These are phyloP conservation scores for Metschnikowia lachancei DNA, from an alignment of 805 yeast genomes.

Conservation along the genomic window DNA sequence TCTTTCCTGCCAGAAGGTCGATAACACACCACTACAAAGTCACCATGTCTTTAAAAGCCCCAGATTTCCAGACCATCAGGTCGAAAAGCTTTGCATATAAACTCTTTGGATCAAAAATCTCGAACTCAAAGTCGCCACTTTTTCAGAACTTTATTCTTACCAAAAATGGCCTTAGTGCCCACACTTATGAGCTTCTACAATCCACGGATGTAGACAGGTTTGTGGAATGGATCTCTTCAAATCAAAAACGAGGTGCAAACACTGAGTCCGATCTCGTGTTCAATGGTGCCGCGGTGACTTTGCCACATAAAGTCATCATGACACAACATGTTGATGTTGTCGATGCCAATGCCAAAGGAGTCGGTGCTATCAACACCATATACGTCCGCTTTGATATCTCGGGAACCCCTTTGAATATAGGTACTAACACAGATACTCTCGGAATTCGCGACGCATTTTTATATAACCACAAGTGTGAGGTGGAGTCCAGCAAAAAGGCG, in stretches of 20 bases:
- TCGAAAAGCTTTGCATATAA: constrained; percentile 15
- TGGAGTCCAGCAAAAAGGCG: constrained; percentile 4
- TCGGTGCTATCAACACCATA: constrained; percentile 35
- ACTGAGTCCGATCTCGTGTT: constrained; percentile 13
- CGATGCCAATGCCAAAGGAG: constrained; percentile 30
- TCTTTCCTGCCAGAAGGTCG: no score
- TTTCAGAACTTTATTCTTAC: constrained; percentile 27
- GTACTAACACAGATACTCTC: constrained; percentile 34
- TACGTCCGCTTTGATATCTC: constrained; percentile 23
- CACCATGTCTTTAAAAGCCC: constrained; percentile 6
- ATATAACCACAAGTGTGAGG: constrained; percentile 15
- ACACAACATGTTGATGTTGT: constrained; percentile 25
- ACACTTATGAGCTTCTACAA: constrained; percentile 26
- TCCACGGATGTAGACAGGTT: constrained; percentile 23
- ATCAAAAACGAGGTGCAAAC: constrained; percentile 8
- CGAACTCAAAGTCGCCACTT: constrained; percentile 28
- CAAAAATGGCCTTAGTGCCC: constrained; percentile 21
- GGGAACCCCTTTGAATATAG: constrained; percentile 20
- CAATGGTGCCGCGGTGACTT: constrained; percentile 31
- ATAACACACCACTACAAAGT: not conserved
- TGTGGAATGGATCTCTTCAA: constrained; percentile 17
- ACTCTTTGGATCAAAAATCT: constrained; percentile 26
- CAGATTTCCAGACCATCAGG: constrained; percentile 14
- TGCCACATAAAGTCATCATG: constrained; percentile 33
- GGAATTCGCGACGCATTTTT: constrained; percentile 31